Percentiles rank a stretch among this genome's conserved stretches.
Conservation (phyloP, 139 green algal genomes). For the Chlorella vulgaris region DNA sequence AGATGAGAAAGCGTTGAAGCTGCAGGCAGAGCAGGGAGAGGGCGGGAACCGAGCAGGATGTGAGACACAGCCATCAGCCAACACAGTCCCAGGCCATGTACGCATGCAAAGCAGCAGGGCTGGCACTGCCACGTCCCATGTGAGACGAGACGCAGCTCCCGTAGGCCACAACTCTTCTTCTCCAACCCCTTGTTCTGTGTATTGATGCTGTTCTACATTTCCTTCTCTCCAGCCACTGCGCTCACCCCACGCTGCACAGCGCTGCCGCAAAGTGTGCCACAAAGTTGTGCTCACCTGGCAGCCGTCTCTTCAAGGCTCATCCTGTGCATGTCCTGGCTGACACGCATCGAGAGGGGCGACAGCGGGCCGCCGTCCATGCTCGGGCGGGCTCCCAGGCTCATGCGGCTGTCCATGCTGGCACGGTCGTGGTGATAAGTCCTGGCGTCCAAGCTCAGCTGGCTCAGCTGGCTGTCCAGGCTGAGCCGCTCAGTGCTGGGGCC, state of each 20-base stretch:
- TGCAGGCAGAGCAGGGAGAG: background rate
- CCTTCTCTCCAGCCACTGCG: no score
- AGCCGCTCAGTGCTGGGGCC: background rate
- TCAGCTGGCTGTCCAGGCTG: background rate
- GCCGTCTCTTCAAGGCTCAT: background rate
- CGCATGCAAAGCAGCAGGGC: background rate
- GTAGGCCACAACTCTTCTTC: no score
- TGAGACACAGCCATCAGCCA: background rate
- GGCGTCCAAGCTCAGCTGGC: background rate
- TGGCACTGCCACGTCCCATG: no score
- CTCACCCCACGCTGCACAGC: no score
- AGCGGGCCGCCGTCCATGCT: background rate
- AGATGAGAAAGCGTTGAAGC: background rate
- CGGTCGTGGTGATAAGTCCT: background rate
- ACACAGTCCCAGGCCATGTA: background rate
- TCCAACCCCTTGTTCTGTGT: no score
- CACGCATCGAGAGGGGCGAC: background rate
- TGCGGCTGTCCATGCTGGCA: background rate
- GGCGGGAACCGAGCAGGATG: background rate
- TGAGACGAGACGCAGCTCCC: no score
- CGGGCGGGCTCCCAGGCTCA: background rate
- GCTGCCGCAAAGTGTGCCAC: no score
- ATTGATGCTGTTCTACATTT: no score
- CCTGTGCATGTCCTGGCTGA: background rate
- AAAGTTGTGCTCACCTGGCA: background rate